A percentile compares a stretch with the other conserved stretches of the same genome.
Evolutionary conservation across 495 filamentous ascomycete genomes (phyloP).

Genomic region (Podospora pseudocomata): DNA sequence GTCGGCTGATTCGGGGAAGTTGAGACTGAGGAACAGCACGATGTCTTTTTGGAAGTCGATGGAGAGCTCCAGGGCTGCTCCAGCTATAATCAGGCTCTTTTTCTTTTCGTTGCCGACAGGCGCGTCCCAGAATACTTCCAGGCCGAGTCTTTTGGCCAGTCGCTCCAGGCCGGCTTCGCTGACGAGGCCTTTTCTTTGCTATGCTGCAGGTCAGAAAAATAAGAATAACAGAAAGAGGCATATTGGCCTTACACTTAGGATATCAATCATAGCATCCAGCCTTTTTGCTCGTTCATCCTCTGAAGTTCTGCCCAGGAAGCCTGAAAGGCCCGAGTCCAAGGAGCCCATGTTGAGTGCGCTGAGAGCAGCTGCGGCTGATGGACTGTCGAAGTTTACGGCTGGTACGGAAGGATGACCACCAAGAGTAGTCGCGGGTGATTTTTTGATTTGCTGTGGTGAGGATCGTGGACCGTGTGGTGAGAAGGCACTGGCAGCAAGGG

Average conservation of each 20-base stretch:
- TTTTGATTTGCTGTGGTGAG: slow-evolving; percentile 55
- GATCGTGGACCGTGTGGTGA: slow-evolving; percentile 49
- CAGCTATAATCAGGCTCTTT: slow-evolving; percentile 66
- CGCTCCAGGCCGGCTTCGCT: slow-evolving; percentile 79
- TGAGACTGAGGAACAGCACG: slow-evolving; percentile 45
- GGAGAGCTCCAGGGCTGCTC: slow-evolving; percentile 56
- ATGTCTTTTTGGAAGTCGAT: slow-evolving; percentile 50
- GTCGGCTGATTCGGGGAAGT: slow-evolving; percentile 46
- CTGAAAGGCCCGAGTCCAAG: slow-evolving; percentile 44
- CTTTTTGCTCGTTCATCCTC: slow-evolving; percentile 58
- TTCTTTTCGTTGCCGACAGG: slow-evolving; percentile 41
- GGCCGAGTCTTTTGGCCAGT: slow-evolving; percentile 61
- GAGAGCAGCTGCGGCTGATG: slow-evolving; percentile 48
- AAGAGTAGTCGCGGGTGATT: slow-evolving; percentile 46
- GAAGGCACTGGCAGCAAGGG: slow-evolving; percentile 41
- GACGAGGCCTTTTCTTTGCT: slow-evolving; percentile 55
- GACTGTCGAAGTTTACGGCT: slow-evolving; percentile 52
- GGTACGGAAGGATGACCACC: slow-evolving; percentile 36
- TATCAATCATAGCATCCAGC: slow-evolving; percentile 51
- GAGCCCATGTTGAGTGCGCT: slow-evolving; percentile 40
- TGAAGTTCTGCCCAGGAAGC: slow-evolving; percentile 39
- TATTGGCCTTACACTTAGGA: slow-evolving; percentile 26
- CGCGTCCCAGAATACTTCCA: slow-evolving; percentile 72
- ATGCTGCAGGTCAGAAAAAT: slow-evolving; percentile 7
- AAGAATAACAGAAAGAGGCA: too few species aligned